A percentile compares a stretch with the other conserved stretches of the same genome.
Conservation (phyloP, 1,284 basidiomycete genomes). For the Amylostereum areolatum region DNA sequence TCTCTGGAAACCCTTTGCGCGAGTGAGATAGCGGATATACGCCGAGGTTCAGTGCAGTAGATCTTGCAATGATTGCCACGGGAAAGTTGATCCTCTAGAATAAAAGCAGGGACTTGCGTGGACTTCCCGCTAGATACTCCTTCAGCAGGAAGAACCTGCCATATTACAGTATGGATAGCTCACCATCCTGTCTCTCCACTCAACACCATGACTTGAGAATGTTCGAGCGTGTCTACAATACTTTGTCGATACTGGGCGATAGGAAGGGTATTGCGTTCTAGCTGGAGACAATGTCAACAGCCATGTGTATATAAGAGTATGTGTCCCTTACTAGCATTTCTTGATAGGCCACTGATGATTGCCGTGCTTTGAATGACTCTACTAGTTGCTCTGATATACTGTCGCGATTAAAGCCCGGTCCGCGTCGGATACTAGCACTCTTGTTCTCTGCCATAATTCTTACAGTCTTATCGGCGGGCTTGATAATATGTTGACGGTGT, state of each 20-base stretch:
- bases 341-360: slow-evolving; percentile 66
- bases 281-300: slow-evolving; percentile 28
- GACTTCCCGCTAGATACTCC: slow-evolving; percentile 77
- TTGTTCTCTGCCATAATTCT: slow-evolving; percentile 23
- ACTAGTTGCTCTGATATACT: slow-evolving; percentile 46
- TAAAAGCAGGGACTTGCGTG: slow-evolving; percentile 93
- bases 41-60: slow-evolving; percentile 92
- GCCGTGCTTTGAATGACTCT: slow-evolving; percentile 54
- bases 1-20: slow-evolving; percentile 95
- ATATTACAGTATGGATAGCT: slow-evolving; percentile 13
- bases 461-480: slow-evolving; percentile 24
- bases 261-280: slow-evolving; percentile 74
- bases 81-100: slow-evolving; percentile 86
- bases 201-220: slow-evolving; percentile 86
- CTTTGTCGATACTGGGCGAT: slow-evolving; percentile 81
- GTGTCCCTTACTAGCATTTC: slow-evolving; percentile 74
- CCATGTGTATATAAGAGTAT: neutral
- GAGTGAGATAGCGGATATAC: slow-evolving; percentile 96
- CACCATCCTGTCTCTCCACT: slow-evolving; percentile 98
- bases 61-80: slow-evolving; percentile 86
- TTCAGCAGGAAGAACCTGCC: slow-evolving; percentile 3
- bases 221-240: slow-evolving; percentile 71
- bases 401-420: slow-evolving; percentile 16
- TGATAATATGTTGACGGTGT: neutral
- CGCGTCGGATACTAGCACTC: slow-evolving; percentile 8